Evolutionary conservation across 2,329 filamentous ascomycete species (phyloP).

Genomic region (Claviceps quebecensis): DNA sequence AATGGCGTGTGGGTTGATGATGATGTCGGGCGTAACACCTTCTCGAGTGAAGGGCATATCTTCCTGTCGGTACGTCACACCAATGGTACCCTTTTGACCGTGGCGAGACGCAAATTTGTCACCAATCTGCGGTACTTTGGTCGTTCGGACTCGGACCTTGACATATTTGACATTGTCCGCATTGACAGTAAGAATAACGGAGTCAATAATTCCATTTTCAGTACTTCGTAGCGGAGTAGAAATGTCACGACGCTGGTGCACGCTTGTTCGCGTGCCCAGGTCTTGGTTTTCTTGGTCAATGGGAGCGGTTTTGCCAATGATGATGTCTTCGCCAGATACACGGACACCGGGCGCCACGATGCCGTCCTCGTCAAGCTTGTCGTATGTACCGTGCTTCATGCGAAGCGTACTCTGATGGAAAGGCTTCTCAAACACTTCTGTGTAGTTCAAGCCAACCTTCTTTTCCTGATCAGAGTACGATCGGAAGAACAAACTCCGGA

Average conservation of each 20-base stretch:
- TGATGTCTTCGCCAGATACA: slow-evolving; percentile 95
- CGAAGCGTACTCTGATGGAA: slow-evolving; percentile 76
- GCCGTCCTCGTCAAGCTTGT: slow-evolving; percentile 94
- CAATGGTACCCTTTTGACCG: slow-evolving; percentile 97
- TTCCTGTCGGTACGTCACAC: slow-evolving; percentile 93
- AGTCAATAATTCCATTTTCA: slow-evolving; percentile 91
- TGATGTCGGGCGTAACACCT: slow-evolving; percentile 84
- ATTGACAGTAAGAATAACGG: slow-evolving; percentile 87
- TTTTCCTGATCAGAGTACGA: slow-evolving; percentile 97
- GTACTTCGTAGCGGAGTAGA: slow-evolving; percentile 91
- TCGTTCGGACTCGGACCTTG: slow-evolving; percentile 93
- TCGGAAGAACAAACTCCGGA: slow-evolving; percentile 95
- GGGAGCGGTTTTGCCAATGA: slow-evolving; percentile 96
- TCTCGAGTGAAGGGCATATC: slow-evolving; percentile 97
- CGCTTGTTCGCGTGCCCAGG: slow-evolving; percentile 76
- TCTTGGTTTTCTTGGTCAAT: slow-evolving; percentile 88
- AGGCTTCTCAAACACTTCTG: slow-evolving; percentile 93
- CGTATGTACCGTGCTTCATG: slow-evolving; percentile 88
- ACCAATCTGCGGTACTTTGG: slow-evolving; percentile 95
- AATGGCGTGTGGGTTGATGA: slow-evolving; percentile 99
- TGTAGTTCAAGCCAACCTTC: slow-evolving; percentile 80
- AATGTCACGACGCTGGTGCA: slow-evolving; percentile 87
- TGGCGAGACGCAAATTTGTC: slow-evolving; percentile 99
- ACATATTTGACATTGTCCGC: slow-evolving; percentile 89
- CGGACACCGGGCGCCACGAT: slow-evolving; percentile 87